Base-by-base conservation (phyloP, 108 stramenopile genomes). In the Fistulifera solaris region DNA sequence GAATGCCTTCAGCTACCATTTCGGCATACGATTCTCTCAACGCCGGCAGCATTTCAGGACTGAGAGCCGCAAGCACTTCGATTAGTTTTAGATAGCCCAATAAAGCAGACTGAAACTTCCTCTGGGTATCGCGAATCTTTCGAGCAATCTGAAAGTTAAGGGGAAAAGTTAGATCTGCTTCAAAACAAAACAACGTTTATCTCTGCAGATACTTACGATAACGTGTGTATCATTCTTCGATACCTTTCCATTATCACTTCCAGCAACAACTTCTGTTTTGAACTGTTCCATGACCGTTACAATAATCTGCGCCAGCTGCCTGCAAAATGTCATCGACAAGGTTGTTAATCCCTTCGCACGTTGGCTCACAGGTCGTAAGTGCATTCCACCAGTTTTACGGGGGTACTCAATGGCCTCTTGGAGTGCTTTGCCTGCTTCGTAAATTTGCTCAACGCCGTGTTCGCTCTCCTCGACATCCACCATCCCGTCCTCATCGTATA, bases 241-340 rank as follows among this genome's bases (percentile, higher is more conserved):
- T 10, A 81, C 79, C 47, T 79, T 78, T 12, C 77, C 76, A 46
- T 85, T 54, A 38, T 83, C 75, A 57, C 66, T 67, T 27, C 52
- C 48, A 41, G 76, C 59, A 39, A 77, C 62, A 21, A 85, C 81
- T 38, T 79, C 77, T 8, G 81, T 67, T 45, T 78, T 76, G 48
- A 85, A 80, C 48, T 87, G 85, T 58, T 87, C 83, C 85, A 91
- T 91, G 7, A 91, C 80, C 19, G 85, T 85, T 1, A 83, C 83
- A 60, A 91, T 74, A 59, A 91, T 91, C 46, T 82, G 69, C 13
- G 89, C 83, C 38, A 91, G 47, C 11, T 83, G 66, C 14, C 76
- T 76, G 61, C 89, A 91, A 61, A 87, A 91, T 39, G 65, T 66
- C 13, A 78, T 78, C 0, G 78, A 71, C 1, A 78, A 64, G 19